Evolutionary conservation across 2,329 filamentous ascomycete species (phyloP), one percentile per base, ranked within the genome.

Genomic region (Xenosphaeropsis pyriputrescens): DNA sequence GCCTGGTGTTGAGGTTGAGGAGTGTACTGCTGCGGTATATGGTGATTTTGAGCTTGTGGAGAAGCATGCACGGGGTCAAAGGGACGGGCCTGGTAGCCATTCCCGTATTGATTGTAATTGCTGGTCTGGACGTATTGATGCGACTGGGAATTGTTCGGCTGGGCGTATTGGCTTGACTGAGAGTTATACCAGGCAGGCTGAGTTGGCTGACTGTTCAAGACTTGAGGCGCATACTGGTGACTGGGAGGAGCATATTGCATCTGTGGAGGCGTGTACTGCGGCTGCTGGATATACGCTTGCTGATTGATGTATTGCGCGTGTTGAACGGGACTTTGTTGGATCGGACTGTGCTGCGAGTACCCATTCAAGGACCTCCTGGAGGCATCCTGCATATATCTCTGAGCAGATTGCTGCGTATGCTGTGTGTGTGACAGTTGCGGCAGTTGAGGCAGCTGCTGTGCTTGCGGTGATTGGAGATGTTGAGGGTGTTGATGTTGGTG

Each of bases 231-330:
- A 9, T 26, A 26, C 8, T 26, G 22, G 12, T 26, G 22, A 63
- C 67, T 46, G 63, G 68, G 43, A 73, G 79, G 50, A 63, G 78
- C 15, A 18, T 43, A 45, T 7, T 49, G 46, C 39, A 47, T 43
- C 6, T 50, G 54, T 19, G 50, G n/a, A n/a, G n/a, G 51, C 5
- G 47, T 46, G 43, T 52, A 49, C 5, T 47, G 48, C 13, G 52
- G 47, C 44, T 49, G 51, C 34, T 44, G 39, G 30, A 17, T 32
- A 32, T 32, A 32, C 14, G 30, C 30, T 17, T 14, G 14, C 30
- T 46, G 41, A 26, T 19, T 31, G 43, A 38, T 51, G 52, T n/a
- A 36, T 18, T 30, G 30, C 19, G 30, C 30, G 18, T 34, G 22
- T 5, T 32, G 37, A 17, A 35, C 16, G 6, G 18, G 51, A 36